Evolutionary conservation across 1,284 basidiomycete species (phyloP).

Genomic region (Sphagnurus paluster): DNA sequence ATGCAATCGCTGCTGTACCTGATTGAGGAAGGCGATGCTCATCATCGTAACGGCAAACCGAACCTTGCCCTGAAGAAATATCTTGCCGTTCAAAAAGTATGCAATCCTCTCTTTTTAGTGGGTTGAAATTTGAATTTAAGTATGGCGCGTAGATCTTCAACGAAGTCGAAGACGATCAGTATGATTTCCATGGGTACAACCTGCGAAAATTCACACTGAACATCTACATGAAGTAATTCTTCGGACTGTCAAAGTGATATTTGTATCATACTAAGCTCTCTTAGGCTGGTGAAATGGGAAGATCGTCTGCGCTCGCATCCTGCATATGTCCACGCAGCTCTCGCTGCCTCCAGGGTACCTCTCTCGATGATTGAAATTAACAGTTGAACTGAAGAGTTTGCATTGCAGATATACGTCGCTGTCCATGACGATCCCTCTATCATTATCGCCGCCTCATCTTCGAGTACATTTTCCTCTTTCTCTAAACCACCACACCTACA

Average conservation of each 20-base stretch:
- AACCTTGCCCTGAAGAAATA: slow-evolving; percentile 89
- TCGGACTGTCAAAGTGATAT: neutral
- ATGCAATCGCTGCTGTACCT: slow-evolving; percentile 96
- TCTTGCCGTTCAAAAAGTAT: slow-evolving; percentile 63
- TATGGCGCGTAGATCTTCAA: slow-evolving; percentile 64
- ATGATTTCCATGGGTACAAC: slow-evolving; percentile 97
- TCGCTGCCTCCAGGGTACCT: slow-evolving; percentile 65
- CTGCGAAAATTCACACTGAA: slow-evolving; percentile 88
- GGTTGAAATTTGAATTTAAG: neutral
- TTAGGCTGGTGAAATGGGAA: slow-evolving; percentile 82
- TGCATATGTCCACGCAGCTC: slow-evolving; percentile 74
- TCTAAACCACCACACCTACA: neutral
- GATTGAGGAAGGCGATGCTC: slow-evolving; percentile 79
- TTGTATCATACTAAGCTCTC: neutral
- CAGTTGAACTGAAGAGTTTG: neutral
- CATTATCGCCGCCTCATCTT: slow-evolving; percentile 38
- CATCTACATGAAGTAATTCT: slow-evolving; percentile 76
- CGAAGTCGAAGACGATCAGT: slow-evolving; percentile 94
- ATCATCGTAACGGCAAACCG: slow-evolving; percentile 65
- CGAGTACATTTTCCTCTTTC: slow-evolving; percentile 29
- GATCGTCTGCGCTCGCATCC: slow-evolving; percentile 78
- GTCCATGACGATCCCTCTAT: slow-evolving; percentile 78
- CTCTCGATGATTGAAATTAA: neutral
- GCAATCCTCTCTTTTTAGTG: neutral
- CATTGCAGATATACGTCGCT: slow-evolving; percentile 66